Conservation (phyloP, 805 yeast genomes). For the Schizosaccharomyces lindneri region DNA sequence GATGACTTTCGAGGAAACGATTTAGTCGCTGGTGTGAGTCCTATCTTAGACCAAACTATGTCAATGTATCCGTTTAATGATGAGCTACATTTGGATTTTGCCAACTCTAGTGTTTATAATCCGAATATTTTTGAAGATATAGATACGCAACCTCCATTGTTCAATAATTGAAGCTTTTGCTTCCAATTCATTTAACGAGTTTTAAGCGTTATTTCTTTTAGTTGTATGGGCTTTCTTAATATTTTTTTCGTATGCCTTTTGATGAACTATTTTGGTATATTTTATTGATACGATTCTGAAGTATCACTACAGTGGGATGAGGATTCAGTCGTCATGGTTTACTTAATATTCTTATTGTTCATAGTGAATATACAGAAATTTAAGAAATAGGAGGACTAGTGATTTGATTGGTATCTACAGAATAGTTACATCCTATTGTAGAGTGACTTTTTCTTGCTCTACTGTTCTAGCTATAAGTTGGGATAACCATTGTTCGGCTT, state of each 20-base stretch:
- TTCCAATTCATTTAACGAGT: not conserved
- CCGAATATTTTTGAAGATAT: not conserved
- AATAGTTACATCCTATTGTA: not conserved
- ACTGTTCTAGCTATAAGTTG: conserved; percentile 28
- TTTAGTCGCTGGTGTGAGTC: not conserved
- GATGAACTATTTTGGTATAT: no score
- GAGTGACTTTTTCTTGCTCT: conserved; percentile 17
- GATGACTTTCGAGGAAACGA: not conserved
- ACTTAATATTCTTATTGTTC: no score
- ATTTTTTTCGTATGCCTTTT: no score
- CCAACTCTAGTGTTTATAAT: not conserved
- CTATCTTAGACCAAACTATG: not conserved
- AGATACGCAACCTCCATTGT: not conserved
- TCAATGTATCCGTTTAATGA: not conserved
- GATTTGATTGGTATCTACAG: not conserved
- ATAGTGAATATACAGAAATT: no score
- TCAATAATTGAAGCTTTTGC: not conserved
- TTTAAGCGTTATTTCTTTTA: not conserved
- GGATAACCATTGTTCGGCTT: conserved; percentile 37
- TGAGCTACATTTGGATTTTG: not conserved
- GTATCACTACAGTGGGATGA: no score
- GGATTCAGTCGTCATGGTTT: no score
- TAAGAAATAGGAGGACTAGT: no score
- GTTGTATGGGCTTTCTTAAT: not conserved
- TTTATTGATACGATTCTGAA: no score